phyloP scores from a whole-genome alignment of 805 yeast genomes.

The Wickerhamomyces chambardii region DNA sequence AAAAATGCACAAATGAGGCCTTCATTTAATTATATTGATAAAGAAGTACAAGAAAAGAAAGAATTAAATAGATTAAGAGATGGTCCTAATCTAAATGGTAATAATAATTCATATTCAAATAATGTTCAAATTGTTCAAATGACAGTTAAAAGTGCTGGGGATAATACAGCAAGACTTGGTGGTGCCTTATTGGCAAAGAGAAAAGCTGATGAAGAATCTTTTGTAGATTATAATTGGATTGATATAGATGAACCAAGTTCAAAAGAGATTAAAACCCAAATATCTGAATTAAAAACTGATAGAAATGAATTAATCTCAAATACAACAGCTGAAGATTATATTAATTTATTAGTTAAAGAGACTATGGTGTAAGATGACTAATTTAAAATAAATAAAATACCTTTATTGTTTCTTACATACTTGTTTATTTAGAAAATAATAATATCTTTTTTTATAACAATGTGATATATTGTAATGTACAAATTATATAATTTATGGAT shows the following conservation, averaged over 20 bases:
- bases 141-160: constrained; percentile 58
- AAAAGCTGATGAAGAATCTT: constrained; percentile 51
- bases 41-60: constrained; percentile 34
- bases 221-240: constrained; percentile 33
- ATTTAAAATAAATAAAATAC: too few relatives aligned
- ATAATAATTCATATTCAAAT: constrained; percentile 11
- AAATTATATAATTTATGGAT: too few relatives aligned
- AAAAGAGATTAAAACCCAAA: constrained; percentile 13
- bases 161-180: constrained; percentile 51
- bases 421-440: constrained; percentile 1
- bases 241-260: constrained; percentile 26
- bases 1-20: constrained; percentile 76
- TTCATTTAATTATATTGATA: constrained; percentile 71
- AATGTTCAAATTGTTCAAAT: constrained; percentile 63
- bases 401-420: too few relatives aligned
- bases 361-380: constrained; percentile 7
- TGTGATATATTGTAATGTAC: too few relatives aligned
- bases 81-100: constrained; percentile 22
- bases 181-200: constrained; percentile 65
- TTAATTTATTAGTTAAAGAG: constrained; percentile 19
- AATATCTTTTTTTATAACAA: too few relatives aligned
- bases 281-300: constrained; percentile 16
- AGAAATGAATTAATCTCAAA: constrained; percentile 16
- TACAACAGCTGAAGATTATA: constrained; percentile 21
- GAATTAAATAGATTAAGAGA: constrained; percentile 30